Base-by-base conservation (phyloP, 177 flowering plant species). In the Tripterygium wilfordii region DNA sequence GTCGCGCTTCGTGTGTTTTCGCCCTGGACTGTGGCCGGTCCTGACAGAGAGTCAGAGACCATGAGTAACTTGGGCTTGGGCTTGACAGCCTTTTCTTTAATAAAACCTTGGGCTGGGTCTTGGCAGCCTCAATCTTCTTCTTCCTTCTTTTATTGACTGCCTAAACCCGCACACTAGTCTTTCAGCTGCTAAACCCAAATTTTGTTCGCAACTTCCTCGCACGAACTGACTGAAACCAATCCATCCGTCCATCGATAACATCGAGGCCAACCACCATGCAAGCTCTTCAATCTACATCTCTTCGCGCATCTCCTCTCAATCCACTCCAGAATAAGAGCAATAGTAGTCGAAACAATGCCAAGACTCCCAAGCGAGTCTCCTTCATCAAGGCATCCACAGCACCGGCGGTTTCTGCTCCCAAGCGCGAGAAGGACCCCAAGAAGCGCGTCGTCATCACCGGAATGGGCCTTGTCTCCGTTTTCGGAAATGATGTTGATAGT, bases 391-490 rank as follows among this genome's bases (percentile, higher is more conserved):
- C 72, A 4, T 28, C 76, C 5, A 29, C 74, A 1, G 6, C 56
- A 14, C 0, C 60, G 5, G 8, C 68, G 17, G 45, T 49, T 8
- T 41, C 75, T 1, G 68, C 76, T 0, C 79, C 82, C 2, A 71
- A 56, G 50, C 66, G 79, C 5, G 77, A 77, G 60, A 77, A 41
- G 13, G 77, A 78, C 50, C 83, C 83, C 20, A 78, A 78, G 51
- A 78, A 78, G 45, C 62, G 83, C 28, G 80, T 78, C 0, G 83
- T 78, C 10, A 69, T 78, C 8, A 78, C 83, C 0, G 83, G 83
- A 2, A 69, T 57, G 80, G 94, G 94, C 0, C 51, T 85, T 5
- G 87, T 78, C 14, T 82, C 87, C 12, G 94, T 85, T 0, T 85
- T 85, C 40, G 94, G 94, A 0, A 80, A 82, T 48, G 89, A 85